These are phyloP conservation scores for Boletus reticuloceps DNA, from an alignment of 768 basidiomycete genomes.

Conservation along the genomic window DNA sequence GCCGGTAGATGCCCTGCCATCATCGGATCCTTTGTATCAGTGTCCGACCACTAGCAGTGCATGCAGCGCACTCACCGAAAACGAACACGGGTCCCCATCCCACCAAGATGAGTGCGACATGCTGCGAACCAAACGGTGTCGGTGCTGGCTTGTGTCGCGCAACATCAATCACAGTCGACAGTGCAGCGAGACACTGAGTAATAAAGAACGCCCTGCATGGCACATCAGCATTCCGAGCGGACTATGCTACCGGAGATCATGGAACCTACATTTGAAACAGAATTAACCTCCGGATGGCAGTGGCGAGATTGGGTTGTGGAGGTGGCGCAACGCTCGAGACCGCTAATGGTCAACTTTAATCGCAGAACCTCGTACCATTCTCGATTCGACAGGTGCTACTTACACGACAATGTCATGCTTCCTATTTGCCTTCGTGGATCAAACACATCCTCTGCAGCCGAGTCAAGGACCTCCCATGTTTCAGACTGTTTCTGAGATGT, in stretches of 20 bases:
- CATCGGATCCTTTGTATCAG: neutral
- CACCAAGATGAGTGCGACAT: conserved; percentile 55
- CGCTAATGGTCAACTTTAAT: conserved; percentile 5
- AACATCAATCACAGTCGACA: conserved; percentile 54
- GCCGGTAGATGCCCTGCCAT: conserved; percentile 33
- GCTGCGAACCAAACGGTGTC: conserved; percentile 61
- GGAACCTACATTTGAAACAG: conserved; percentile 49
- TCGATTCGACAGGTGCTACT: neutral
- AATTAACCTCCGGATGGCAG: conserved; percentile 51
- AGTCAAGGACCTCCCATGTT: conserved; percentile 4
- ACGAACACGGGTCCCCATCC: conserved; percentile 60
- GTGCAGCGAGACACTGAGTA: conserved; percentile 46
- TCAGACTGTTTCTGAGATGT: neutral
- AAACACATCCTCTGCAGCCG: neutral
- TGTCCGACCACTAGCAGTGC: neutral
- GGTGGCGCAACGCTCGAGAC: neutral
- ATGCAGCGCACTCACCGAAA: conserved; percentile 40
- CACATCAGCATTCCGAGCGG: neutral
- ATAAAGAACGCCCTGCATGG: conserved; percentile 39
- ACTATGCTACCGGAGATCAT: neutral
- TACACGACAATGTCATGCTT: conserved; percentile 7
- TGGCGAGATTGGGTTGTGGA: conserved; percentile 29
- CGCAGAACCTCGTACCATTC: neutral
- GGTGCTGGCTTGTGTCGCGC: conserved; percentile 37
- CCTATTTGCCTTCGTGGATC: neutral